Percentiles rank a stretch among this genome's conserved stretches.
Evolutionary conservation across 768 basidiomycete species (phyloP).

Genomic region (Leucocoprinus sp.): DNA sequence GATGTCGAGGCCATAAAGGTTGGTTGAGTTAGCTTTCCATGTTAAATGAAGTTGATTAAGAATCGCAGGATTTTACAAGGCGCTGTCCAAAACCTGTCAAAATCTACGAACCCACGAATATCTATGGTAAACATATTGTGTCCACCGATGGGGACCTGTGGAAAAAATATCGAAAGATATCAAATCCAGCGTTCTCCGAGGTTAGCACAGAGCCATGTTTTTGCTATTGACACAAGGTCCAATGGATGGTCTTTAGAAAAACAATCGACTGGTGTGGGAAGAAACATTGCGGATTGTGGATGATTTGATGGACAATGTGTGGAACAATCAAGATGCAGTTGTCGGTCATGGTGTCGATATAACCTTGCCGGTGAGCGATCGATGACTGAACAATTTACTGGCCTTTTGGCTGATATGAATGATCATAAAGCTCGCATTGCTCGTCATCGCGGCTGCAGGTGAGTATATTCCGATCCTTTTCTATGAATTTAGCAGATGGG

Average conservation of each 20-base stretch:
- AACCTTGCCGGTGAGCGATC: constrained; percentile 46
- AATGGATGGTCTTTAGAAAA: constrained; percentile 23
- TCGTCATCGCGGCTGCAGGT: constrained; percentile 50
- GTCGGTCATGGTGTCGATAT: constrained; percentile 42
- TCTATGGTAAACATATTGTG: constrained; percentile 59
- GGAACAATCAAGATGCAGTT: constrained; percentile 30
- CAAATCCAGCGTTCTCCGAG: constrained; percentile 57
- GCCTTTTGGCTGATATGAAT: not conserved
- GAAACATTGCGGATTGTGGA: constrained; percentile 34
- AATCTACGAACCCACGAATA: constrained; percentile 33
- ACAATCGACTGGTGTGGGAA: constrained; percentile 42
- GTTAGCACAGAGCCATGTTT: constrained; percentile 21
- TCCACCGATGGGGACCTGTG: constrained; percentile 52
- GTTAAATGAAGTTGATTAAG: not conserved
- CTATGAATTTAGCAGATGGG: not conserved
- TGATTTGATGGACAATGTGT: too few relatives aligned
- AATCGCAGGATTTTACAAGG: constrained; percentile 40
- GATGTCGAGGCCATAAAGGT: constrained; percentile 36
- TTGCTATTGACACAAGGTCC: not conserved
- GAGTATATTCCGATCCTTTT: not conserved
- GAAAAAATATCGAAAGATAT: too few relatives aligned
- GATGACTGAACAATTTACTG: too few relatives aligned
- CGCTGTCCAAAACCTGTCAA: constrained; percentile 51
- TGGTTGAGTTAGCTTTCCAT: not conserved
- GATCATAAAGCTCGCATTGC: constrained; percentile 39